Conservation (phyloP, 345 rosid genomes). For the Citrus medica region DNA sequence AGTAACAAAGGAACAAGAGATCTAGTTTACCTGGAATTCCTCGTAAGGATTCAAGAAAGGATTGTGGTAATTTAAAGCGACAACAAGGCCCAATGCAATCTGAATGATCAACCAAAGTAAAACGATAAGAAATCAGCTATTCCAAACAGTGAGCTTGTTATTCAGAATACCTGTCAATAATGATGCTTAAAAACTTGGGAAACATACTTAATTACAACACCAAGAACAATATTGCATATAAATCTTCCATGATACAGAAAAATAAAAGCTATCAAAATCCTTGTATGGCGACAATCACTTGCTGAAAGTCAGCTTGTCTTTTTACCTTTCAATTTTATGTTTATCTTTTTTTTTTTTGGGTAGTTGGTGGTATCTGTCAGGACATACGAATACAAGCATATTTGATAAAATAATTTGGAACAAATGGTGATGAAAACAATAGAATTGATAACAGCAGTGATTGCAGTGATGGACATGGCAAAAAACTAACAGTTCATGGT, state of each 20-base stretch:
- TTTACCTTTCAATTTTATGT: neutral
- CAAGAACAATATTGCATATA: neutral
- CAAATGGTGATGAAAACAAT: neutral
- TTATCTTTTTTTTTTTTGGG: neutral
- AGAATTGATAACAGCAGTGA: neutral
- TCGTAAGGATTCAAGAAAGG: conserved; percentile 87
- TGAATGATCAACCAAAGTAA: conserved; percentile 35
- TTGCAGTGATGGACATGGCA: neutral
- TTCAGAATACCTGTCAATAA: neutral
- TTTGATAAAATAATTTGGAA: neutral
- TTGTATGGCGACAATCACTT: neutral
- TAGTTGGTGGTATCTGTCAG: neutral
- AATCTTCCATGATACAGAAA: neutral
- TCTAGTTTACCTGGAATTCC: conserved; percentile 75
- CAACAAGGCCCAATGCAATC: conserved; percentile 88
- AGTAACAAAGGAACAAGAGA: neutral
- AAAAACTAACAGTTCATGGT: neutral
- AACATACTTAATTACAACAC: neutral
- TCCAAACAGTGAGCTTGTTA: neutral
- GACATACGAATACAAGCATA: neutral
- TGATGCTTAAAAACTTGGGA: conserved; percentile 6
- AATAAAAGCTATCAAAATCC: neutral
- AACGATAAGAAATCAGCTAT: conserved; percentile 15
- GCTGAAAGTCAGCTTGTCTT: neutral
- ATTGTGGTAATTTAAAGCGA: conserved; percentile 82